Percentiles rank a stretch among this genome's conserved stretches.
Conservation (phyloP, 2,329 filamentous ascomycete genomes). For the Ophioceras dolichostomum region DNA sequence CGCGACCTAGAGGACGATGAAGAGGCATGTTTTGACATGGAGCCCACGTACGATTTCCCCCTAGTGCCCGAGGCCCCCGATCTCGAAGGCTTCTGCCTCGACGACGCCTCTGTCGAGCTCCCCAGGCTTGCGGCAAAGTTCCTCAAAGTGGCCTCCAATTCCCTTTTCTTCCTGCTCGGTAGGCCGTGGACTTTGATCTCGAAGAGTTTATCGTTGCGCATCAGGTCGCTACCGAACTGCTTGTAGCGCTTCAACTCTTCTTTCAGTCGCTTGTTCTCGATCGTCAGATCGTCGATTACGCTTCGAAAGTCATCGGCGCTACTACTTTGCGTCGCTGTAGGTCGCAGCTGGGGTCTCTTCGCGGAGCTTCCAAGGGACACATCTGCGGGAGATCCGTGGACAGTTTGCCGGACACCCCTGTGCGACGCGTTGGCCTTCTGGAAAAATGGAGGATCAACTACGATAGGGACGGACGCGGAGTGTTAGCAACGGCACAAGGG, state of each 20-base stretch:
- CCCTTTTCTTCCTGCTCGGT: conserved; percentile 58
- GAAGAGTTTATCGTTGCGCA: conserved; percentile 68
- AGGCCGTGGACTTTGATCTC: conserved; percentile 71
- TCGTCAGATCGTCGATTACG: conserved; percentile 77
- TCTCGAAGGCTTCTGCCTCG: conserved; percentile 27
- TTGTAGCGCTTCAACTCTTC: conserved; percentile 61
- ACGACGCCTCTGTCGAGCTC: conserved; percentile 28
- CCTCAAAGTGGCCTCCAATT: conserved; percentile 61
- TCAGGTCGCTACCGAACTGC: conserved; percentile 49
- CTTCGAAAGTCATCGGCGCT: conserved; percentile 65
- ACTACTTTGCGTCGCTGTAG: conserved; percentile 33
- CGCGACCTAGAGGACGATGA: conserved; percentile 39
- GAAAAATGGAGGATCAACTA: conserved; percentile 42
- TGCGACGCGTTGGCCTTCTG: conserved; percentile 40
- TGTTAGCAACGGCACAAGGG: neutral
- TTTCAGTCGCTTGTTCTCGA: conserved; percentile 72
- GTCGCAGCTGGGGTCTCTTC: conserved; percentile 12
- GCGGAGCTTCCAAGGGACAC: no score
- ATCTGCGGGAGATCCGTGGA: no score
- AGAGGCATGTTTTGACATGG: conserved; percentile 38
- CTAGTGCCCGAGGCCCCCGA: no score
- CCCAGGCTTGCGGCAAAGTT: conserved; percentile 57
- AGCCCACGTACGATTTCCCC: conserved; percentile 27
- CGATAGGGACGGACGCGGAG: neutral
- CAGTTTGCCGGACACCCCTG: conserved; percentile 23